Base-by-base conservation (phyloP, 1,139 yeast genomes). In the Suhomyces bokatorum region DNA sequence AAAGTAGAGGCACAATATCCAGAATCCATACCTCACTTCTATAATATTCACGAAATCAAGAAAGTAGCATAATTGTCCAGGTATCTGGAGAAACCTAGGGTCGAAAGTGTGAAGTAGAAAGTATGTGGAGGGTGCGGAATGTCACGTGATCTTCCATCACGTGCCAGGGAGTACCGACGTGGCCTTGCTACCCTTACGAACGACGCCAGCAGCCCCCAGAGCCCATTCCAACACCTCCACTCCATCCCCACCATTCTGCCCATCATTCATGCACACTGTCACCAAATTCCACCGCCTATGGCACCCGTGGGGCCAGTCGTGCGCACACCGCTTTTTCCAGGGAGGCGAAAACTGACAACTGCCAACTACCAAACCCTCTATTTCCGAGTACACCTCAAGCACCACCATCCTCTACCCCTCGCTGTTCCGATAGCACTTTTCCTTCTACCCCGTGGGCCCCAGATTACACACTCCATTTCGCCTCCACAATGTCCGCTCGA, bases 401-500 rank as follows among this genome's bases (percentile, higher is more conserved):
- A 20, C 24, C 7, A 6, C 24, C 9, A 5, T 8, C 24, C 24
- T 6, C 36, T 30, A 13, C 4, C 27, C 9, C 36, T 6, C 2
- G 24, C 24, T 20, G 15, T 11, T 34, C 20, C 36, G 30, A 30
- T 34, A 22, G 29, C 14, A 34, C 6, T 7, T 10, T 24, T 14
- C 29, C n/a, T 8, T 14, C 14, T 2, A 14, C 29, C 35, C 2
- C 29, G 14, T 12, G 15, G 17, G 20, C 17, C 36, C 29, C 29
- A 7, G 13, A 26, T 22, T 32, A 28, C 2, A 12, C 26, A 20
- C 15, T 22, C 22, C 17, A 34, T 14, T 20, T 24, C 17, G 12
- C 30, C 29, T 13, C 33, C 40, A 37, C 32, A 44, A 77, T 77
- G 81, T 73, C 83, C 51, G 79, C 78, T 45, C 78, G 82, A 72